Conservation (phyloP, 805 yeast genomes). For the Starmerella cellae region DNA sequence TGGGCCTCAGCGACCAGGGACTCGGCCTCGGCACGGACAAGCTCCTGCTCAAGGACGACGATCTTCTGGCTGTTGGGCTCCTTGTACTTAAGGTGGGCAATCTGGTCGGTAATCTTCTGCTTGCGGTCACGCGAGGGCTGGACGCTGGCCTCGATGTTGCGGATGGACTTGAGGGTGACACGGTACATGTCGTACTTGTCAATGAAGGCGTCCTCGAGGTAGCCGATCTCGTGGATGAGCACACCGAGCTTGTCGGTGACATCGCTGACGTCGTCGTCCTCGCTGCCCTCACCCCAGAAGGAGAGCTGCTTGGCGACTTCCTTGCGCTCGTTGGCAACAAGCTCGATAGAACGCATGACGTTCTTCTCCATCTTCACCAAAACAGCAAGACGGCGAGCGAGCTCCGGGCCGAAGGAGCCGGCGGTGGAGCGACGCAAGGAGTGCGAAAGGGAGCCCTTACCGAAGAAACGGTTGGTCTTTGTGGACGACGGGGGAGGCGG, state of each 20-base stretch:
- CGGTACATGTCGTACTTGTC: constrained; percentile 98
- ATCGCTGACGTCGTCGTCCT: constrained; percentile 93
- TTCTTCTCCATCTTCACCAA: constrained; percentile 93
- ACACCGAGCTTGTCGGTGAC: constrained; percentile 97
- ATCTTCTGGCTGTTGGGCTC: constrained; percentile 97
- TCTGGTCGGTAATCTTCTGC: constrained; percentile 93
- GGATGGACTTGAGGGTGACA: constrained; percentile 81
- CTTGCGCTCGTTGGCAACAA: constrained; percentile 85
- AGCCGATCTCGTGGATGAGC: constrained; percentile 88
- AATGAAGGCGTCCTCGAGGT: constrained; percentile 93
- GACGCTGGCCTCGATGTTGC: constrained; percentile 94
- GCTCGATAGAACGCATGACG: constrained; percentile 84
- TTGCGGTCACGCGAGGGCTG: constrained; percentile 98
- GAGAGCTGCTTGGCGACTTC: constrained; percentile 96
- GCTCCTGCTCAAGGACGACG: constrained; percentile 90
- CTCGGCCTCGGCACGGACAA: constrained; percentile 98
- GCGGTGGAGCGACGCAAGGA: constrained; percentile 63
- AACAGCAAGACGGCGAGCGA: constrained; percentile 80
- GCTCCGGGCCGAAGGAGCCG: constrained; percentile 87
- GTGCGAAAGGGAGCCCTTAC: constrained; percentile 46
- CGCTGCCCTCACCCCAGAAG: constrained; percentile 85
- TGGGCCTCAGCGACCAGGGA: constrained; percentile 98
- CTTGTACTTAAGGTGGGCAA: constrained; percentile 94
- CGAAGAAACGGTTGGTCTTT: constrained; percentile 73
- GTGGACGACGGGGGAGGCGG: constrained; percentile 92